Base-by-base conservation (phyloP, 1,284 basidiomycete genomes). In the Marasmius sp. region DNA sequence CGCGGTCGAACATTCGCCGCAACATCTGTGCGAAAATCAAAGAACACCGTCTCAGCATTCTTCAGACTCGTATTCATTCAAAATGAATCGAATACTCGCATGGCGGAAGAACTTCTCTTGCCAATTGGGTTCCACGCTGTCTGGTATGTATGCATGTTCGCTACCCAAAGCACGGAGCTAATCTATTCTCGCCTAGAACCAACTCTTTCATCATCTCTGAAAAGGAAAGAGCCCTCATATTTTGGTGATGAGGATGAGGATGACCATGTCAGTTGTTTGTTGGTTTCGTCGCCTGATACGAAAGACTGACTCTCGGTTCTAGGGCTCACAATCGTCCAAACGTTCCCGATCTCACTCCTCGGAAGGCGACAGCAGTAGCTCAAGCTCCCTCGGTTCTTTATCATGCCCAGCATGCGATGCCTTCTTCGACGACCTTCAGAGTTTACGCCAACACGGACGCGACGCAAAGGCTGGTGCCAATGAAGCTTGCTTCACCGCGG, bases 341-440 rank as follows among this genome's bases (percentile, higher is more conserved):
- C 78, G 83, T 61, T 83, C 83, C 22, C 80, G 82, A 62, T 65
- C 68, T 64, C 68, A 72, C 61, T 70, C 64, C 65, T 72, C 67
- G 61, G 66, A 10, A 60, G 68, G 59, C 58, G 67, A 67, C 48
- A 59, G 61, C 59, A 69, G 67, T 45, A n/a, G 43, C 57, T 55
- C 60, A 45, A 60, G 61, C 55, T 76, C 77, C 36, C 73, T 80
- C 54, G 72, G 74, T 51, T 74, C 77, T 38, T 77, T 80, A 64
- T 75, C 83, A 4, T 91, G 89, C 77, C 82, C 89, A 22, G 89
- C 89, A 6, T 91, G 89, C 71, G 89, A 91, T 70, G 78, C 83
- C 18, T 81, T 77, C 64, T 91, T 91, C 71, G 72, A 81, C 54
- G 81, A 86, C 11, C 78, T 73, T 36, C 80, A 85, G 57, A 76